Evolutionary conservation across 306 rosid genomes (phyloP), one percentile per base, ranked within the genome.

Genomic region (Inga laurina): DNA sequence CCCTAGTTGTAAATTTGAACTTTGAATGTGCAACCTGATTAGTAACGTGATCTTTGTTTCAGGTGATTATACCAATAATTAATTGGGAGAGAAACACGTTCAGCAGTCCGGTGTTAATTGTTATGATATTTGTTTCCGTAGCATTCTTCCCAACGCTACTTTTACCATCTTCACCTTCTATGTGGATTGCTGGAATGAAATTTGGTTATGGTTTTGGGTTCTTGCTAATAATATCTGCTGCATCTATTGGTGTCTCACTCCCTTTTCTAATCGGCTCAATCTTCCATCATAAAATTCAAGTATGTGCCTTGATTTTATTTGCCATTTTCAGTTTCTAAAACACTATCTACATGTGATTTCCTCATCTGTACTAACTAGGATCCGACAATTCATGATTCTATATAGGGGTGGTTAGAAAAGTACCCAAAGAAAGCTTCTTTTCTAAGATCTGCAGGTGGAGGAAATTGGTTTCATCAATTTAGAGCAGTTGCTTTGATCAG

Each of bases 161-260:
- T 34, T 71, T 97, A 80, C 99, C 99, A 49, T 94, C 99, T 77
- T 84, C 99, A 44, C 99, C 99, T 14, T 97, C 99, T 76, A 94
- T 97, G 97, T 94, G 98, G 99, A 88, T 94, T 48, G 98, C 98
- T 51, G 99, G 99, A 51, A 94, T 97, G 97, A 92, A 93, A 80
- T 90, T 92, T 85, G 99, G 99, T 79, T 97, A 97, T 86, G 99
- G 99, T 74, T 88, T 85, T 83, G 99, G 99, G 30, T 97, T 97
- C 87, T 87, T 97, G 83, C 82, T 97, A 7, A 91, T 97, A 72
- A 87, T 94, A 57, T 79, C 95, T 34, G 98, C 90, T n/a, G 91
- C 87, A 46, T 46, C 94, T 65, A 72, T 92, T 21, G 99, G 99
- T 75, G 91, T 97, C 27, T 94, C 99, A n/a, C 98, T 97, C 54